A percentile compares a stretch with the other conserved stretches of the same genome.
Evolutionary conservation across 306 rosid genomes (phyloP).

Genomic region (Ochetophila trinervis): DNA sequence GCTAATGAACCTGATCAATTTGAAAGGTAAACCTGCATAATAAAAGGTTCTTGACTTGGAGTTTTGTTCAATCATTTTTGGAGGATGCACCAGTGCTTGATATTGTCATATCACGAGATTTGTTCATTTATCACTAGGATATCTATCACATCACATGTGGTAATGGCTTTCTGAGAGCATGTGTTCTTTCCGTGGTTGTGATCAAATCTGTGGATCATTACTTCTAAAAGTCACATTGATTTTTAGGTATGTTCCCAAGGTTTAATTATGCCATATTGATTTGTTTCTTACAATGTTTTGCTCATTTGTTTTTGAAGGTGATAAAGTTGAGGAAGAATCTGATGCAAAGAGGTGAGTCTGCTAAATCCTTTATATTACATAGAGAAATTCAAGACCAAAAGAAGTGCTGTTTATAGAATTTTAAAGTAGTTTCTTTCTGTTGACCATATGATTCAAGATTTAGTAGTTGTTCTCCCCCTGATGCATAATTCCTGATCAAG

Average conservation of each 20-base stretch:
- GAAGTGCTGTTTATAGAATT: constrained; percentile 4
- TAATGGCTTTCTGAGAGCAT: too few species aligned
- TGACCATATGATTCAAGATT: neutral
- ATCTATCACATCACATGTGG: too few species aligned
- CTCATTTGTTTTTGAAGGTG: constrained; percentile 40
- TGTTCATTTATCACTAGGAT: too few species aligned
- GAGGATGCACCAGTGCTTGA: too few species aligned
- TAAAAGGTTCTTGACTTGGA: too few species aligned
- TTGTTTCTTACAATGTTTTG: neutral
- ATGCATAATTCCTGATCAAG: neutral
- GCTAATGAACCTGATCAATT: too few species aligned
- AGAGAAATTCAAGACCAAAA: constrained; percentile 7
- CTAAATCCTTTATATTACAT: constrained; percentile 6
- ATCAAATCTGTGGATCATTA: neutral
- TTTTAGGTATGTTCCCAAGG: too few species aligned
- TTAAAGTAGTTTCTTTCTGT: neutral
- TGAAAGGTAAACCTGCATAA: too few species aligned
- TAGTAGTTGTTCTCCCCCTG: constrained; percentile 3
- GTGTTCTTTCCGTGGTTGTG: neutral
- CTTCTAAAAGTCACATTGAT: neutral
- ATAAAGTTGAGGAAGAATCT: constrained; percentile 44
- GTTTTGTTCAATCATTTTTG: too few species aligned
- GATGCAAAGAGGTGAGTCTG: constrained; percentile 48
- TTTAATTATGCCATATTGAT: neutral
- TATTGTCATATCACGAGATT: too few species aligned